A percentile compares a stretch with the other conserved stretches of the same genome.
phyloP scores from a whole-genome alignment of 257 asterid species.

The Paulownia fortunei region DNA sequence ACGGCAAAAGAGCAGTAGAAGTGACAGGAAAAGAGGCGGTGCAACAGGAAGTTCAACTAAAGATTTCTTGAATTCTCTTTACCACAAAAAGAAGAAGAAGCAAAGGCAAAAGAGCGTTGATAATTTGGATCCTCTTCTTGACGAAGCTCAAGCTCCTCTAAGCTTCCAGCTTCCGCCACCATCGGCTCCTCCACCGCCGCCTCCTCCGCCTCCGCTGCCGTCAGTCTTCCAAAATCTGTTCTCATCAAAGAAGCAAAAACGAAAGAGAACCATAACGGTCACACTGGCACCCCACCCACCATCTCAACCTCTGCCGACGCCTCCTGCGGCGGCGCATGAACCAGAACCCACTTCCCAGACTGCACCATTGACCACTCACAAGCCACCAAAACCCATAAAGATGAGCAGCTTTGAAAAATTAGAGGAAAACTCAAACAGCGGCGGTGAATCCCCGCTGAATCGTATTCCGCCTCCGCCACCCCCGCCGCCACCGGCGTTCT shows the following conservation, averaged over 20 bases:
- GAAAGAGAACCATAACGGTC: constrained; percentile 58
- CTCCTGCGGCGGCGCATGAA: constrained; percentile 41
- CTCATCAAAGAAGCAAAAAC: constrained; percentile 63
- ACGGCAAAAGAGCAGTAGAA: constrained; percentile 48
- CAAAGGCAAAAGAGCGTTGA: constrained; percentile 76
- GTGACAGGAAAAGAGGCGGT: constrained; percentile 61
- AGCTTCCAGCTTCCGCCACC: constrained; percentile 47
- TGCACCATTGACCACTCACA: constrained; percentile 9
- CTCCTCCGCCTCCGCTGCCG: constrained; percentile 65
- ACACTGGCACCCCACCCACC: constrained; percentile 33
- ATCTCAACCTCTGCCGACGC: constrained; percentile 37
- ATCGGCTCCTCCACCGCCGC: constrained; percentile 59
- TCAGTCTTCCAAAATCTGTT: constrained; percentile 65
- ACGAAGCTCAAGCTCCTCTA: constrained; percentile 54
- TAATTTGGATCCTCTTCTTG: constrained; percentile 66
- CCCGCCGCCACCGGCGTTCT: constrained; percentile 76
- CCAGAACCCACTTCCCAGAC: constrained; percentile 33
- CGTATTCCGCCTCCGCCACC: constrained; percentile 87
- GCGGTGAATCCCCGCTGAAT: constrained; percentile 65
- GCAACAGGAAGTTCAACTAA: constrained; percentile 63
- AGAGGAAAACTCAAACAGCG: constrained; percentile 59
- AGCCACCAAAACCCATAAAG: constrained; percentile 39
- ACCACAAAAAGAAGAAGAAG: constrained; percentile 74
- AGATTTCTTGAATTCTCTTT: constrained; percentile 73
- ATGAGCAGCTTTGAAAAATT: constrained; percentile 42